Conservation (phyloP, 164 flowering plant genomes). For the Euptelea pleiosperma region DNA sequence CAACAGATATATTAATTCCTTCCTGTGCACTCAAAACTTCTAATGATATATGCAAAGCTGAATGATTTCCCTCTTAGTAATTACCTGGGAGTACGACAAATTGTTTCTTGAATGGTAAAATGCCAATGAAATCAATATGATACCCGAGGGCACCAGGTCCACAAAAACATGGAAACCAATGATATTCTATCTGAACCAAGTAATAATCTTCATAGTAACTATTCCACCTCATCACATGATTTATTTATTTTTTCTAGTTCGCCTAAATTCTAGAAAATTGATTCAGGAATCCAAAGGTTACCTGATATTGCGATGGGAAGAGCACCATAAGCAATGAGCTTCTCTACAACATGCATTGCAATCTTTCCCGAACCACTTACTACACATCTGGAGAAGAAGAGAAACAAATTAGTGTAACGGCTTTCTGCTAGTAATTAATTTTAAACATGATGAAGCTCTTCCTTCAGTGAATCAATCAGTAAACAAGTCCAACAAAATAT, state of each 20-base stretch:
- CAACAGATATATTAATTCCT: too few species aligned
- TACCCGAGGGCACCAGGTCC: too few species aligned
- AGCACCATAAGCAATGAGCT: slow-evolving; percentile 88
- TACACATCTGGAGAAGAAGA: slow-evolving; percentile 59
- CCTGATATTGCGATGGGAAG: slow-evolving; percentile 90
- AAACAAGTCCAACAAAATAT: background rate
- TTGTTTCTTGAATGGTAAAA: background rate
- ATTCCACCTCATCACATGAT: too few species aligned
- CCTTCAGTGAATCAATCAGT: background rate
- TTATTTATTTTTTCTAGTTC: background rate
- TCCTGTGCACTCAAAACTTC: too few species aligned
- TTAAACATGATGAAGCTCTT: background rate
- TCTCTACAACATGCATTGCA: slow-evolving; percentile 93
- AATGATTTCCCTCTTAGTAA: too few species aligned
- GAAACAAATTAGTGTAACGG: slow-evolving; percentile 1
- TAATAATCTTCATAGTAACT: too few species aligned
- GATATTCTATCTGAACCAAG: too few species aligned
- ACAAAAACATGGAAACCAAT: too few species aligned
- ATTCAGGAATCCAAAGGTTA: slow-evolving; percentile 20
- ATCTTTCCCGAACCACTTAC: slow-evolving; percentile 99
- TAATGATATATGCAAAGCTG: too few species aligned
- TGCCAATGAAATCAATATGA: background rate
- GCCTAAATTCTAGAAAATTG: background rate
- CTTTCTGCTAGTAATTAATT: background rate
- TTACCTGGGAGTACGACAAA: too few species aligned